Conservation (phyloP, 768 basidiomycete species). For the Auricularia cornea region DNA sequence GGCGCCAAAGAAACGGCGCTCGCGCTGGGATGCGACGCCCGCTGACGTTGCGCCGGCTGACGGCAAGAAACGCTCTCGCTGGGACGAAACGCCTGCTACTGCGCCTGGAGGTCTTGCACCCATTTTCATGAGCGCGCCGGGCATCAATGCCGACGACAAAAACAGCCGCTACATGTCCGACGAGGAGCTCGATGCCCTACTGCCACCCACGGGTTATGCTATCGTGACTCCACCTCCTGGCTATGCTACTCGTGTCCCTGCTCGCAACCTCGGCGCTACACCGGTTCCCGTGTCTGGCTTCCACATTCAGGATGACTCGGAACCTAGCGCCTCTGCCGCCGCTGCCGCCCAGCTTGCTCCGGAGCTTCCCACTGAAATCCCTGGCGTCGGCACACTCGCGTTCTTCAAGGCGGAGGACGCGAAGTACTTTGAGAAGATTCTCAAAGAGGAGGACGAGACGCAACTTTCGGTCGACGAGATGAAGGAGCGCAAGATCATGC, state of each 20-base stretch:
- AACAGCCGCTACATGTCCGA: conserved; percentile 94
- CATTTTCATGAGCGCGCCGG: conserved; percentile 83
- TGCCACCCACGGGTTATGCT: conserved; percentile 79
- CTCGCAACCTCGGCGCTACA: conserved; percentile 42
- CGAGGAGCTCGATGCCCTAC: conserved; percentile 87
- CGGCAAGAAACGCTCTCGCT: conserved; percentile 80
- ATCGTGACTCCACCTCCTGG: conserved; percentile 93
- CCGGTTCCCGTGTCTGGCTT: conserved; percentile 65
- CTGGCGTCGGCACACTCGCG: conserved; percentile 91
- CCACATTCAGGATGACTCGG: conserved; percentile 93
- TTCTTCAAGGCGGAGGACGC: conserved; percentile 99
- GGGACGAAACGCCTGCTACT: conserved; percentile 88
- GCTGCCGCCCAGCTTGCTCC: conserved; percentile 89
- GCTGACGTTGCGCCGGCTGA: conserved; percentile 43
- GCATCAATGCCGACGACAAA: conserved; percentile 77
- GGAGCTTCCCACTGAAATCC: conserved; percentile 94
- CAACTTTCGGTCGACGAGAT: conserved; percentile 91
- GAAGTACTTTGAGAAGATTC: conserved; percentile 93
- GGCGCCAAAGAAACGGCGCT: conserved; percentile 84
- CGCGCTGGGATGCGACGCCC: conserved; percentile 93
- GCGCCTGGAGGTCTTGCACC: conserved; percentile 51
- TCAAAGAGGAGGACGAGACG: conserved; percentile 92
- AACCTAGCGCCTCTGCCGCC: conserved; percentile 68
- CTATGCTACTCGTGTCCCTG: conserved; percentile 67
- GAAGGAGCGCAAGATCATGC: conserved; percentile 99